These are phyloP conservation scores for Candida gorgasii DNA, from an alignment of 805 yeast genomes.

Conservation along the genomic window DNA sequence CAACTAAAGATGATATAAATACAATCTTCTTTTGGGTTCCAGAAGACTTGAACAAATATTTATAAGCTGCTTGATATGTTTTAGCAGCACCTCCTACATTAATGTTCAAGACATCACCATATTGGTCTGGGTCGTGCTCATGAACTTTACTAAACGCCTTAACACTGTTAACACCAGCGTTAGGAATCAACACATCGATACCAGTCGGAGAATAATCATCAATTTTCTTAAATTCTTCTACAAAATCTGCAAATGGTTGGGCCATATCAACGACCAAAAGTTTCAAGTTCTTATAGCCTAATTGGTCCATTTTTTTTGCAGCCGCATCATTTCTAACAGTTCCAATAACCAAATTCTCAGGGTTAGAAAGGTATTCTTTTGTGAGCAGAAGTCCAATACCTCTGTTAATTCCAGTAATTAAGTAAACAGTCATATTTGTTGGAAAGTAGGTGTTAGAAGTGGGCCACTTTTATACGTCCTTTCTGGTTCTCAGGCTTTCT, in stretches of 20 bases:
- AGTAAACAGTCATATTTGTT: constrained; percentile 18
- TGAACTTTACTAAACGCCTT: not conserved
- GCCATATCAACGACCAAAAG: constrained; percentile 10
- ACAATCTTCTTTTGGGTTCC: constrained; percentile 20
- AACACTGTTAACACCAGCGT: constrained; percentile 27
- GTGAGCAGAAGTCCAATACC: constrained; percentile 40
- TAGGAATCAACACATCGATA: constrained; percentile 35
- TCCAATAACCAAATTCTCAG: constrained; percentile 40
- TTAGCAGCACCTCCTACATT: constrained; percentile 14
- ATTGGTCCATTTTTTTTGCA: constrained; percentile 11
- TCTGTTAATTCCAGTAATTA: constrained; percentile 38
- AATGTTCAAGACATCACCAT: constrained; percentile 3
- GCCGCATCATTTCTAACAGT: constrained; percentile 33
- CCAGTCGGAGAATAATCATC: constrained; percentile 12
- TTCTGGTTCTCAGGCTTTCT: no score
- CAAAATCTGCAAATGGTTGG: constrained; percentile 7
- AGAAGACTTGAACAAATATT: constrained; percentile 23
- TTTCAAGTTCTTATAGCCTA: constrained; percentile 9
- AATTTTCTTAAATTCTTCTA: constrained; percentile 10
- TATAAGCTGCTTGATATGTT: constrained; percentile 26
- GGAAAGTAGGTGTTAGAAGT: no score
- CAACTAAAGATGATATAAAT: constrained; percentile 24
- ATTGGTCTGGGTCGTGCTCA: constrained; percentile 4
- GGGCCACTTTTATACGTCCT: no score
- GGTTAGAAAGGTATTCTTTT: constrained; percentile 19